Conservation (phyloP, 441 rosid genomes). For the Arabidopsis hybrid region DNA sequence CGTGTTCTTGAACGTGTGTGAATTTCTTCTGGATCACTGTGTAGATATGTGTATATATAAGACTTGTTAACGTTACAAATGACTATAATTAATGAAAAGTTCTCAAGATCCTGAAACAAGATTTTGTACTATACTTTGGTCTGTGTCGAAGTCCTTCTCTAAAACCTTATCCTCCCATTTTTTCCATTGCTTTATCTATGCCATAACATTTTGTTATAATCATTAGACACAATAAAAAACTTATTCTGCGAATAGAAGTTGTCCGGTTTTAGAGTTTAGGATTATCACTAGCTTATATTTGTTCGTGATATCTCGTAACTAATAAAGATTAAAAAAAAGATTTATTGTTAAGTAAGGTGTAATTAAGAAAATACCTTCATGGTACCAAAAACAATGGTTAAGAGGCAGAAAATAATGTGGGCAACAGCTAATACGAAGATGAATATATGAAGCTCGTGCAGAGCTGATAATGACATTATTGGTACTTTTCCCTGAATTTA, state of each 20-base stretch:
- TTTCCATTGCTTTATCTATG: constrained; percentile 79
- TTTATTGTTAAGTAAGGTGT: neutral
- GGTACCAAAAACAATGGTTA: constrained; percentile 81
- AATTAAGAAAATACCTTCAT: constrained; percentile 54
- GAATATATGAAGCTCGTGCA: constrained; percentile 88
- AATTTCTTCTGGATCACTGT: constrained; percentile 54
- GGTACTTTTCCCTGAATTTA: constrained; percentile 72
- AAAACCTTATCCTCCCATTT: constrained; percentile 68
- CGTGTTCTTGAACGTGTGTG: constrained; percentile 67
- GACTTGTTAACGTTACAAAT: neutral
- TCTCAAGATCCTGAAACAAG: neutral
- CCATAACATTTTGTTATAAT: neutral
- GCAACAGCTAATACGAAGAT: constrained; percentile 83
- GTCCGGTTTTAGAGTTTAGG: too few species aligned
- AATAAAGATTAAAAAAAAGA: too few species aligned
- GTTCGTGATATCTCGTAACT: neutral
- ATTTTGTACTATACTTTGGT: constrained; percentile 49
- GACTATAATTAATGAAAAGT: neutral
- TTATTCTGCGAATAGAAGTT: neutral
- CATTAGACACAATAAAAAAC: neutral
- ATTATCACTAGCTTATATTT: too few species aligned
- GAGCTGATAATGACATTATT: constrained; percentile 68
- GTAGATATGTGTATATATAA: neutral
- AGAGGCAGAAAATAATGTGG: constrained; percentile 75
- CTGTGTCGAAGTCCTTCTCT: constrained; percentile 42